Conservation (phyloP, 495 filamentous ascomycete genomes). For the Aspergillus avenaceus region DNA sequence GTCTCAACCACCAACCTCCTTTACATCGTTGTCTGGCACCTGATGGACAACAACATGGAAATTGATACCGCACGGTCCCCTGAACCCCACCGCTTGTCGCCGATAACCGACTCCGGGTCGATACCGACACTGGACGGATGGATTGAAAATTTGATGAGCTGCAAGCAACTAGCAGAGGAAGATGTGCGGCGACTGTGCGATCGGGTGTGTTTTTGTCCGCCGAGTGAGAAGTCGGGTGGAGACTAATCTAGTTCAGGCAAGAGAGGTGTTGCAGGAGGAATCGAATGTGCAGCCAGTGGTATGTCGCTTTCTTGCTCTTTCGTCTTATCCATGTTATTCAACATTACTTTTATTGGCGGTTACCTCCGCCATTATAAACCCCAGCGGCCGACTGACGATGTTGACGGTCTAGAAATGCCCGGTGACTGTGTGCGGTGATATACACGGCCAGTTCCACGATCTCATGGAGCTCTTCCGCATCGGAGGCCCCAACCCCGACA, state of each 20-base stretch:
- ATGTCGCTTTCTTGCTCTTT: constrained; percentile 42
- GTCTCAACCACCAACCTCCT: constrained; percentile 12
- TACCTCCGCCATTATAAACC: no score
- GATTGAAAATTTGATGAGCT: constrained; percentile 98
- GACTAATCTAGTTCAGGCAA: constrained; percentile 54
- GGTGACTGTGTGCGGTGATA: constrained; percentile 90
- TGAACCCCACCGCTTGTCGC: constrained; percentile 70
- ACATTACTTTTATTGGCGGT: no score
- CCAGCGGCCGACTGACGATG: no score
- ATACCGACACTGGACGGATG: constrained; percentile 94
- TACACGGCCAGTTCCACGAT: constrained; percentile 91
- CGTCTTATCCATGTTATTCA: no score
- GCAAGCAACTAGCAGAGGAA: constrained; percentile 92
- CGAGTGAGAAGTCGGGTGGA: no score
- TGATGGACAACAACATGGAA: constrained; percentile 99
- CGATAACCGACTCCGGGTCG: constrained; percentile 73
- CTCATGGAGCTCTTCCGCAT: constrained; percentile 95
- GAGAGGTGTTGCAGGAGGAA: constrained; percentile 94
- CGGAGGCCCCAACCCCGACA: constrained; percentile 86
- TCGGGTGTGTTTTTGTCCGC: constrained; percentile 60
- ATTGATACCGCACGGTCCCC: constrained; percentile 75
- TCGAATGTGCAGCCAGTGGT: constrained; percentile 99
- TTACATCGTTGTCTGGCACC: constrained; percentile 7
- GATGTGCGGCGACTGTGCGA: constrained; percentile 97
- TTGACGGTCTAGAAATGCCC: constrained; percentile 71